These are phyloP conservation scores for Tilletia indica DNA, from an alignment of 1,284 basidiomycete genomes.

Conservation along the genomic window DNA sequence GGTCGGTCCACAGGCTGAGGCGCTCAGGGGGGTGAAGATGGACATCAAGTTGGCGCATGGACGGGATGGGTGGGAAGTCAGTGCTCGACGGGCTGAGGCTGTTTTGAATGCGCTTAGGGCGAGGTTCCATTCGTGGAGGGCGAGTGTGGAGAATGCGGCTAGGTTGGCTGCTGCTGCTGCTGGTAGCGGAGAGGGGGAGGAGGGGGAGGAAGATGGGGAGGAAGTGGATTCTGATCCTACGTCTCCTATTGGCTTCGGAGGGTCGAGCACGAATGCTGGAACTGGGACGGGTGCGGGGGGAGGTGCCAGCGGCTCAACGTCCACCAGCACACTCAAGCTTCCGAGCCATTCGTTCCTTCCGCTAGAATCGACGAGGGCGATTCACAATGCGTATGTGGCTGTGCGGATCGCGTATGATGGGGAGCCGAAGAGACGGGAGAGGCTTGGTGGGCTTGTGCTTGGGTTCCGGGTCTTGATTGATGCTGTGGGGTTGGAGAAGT, in stretches of 20 bases:
- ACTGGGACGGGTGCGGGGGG: too few species aligned
- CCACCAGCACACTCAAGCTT: neutral
- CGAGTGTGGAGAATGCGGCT: neutral
- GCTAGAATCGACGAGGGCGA: neutral
- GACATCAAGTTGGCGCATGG: neutral
- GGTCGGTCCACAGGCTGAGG: neutral
- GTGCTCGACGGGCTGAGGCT: neutral
- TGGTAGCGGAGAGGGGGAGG: neutral
- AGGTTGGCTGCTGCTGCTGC: neutral
- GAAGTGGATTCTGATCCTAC: too few species aligned
- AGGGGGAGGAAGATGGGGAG: neutral
- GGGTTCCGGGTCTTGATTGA: neutral
- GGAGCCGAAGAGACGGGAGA: neutral
- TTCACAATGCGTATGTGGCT: neutral
- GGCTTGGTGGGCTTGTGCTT: neutral
- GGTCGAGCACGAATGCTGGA: too few species aligned
- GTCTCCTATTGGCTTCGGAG: too few species aligned
- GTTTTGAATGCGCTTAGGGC: neutral
- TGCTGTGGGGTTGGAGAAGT: neutral
- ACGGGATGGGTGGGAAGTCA: neutral
- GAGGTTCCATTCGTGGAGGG: neutral
- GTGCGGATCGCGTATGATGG: neutral
- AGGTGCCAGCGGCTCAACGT: too few species aligned
- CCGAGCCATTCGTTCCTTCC: neutral
- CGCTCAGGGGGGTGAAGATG: neutral